Evolutionary conservation across 169 alveolate species (phyloP).

Genomic region (Eimeria praecox): DNA sequence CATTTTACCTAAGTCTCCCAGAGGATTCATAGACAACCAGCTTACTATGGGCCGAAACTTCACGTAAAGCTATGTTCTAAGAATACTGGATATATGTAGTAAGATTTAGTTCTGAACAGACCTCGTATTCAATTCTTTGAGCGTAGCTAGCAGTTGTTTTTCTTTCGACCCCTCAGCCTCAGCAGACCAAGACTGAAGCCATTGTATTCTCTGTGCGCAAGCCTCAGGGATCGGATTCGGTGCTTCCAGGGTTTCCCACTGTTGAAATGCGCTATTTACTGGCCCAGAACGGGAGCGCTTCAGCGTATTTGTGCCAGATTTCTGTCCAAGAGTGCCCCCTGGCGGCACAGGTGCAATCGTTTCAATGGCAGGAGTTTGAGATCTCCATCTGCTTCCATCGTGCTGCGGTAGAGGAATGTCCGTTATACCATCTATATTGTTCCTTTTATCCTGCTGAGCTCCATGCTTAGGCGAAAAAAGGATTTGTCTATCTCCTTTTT

Average conservation of each 20-base stretch:
- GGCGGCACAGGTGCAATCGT: neutral
- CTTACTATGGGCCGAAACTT: neutral
- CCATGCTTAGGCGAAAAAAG: neutral
- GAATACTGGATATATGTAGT: neutral
- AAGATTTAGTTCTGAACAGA: neutral
- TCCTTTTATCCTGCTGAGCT: neutral
- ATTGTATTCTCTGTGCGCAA: conserved; percentile 15
- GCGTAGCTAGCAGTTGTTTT: conserved; percentile 18
- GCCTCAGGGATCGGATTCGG: conserved; percentile 28
- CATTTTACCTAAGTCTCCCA: neutral
- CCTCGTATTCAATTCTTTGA: conserved; percentile 31
- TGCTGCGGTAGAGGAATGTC: neutral
- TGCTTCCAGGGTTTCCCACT: neutral
- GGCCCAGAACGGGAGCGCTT: conserved; percentile 67
- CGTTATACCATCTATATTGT: neutral
- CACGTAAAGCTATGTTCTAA: neutral
- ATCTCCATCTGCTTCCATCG: neutral
- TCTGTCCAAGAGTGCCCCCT: neutral
- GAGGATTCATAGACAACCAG: neutral
- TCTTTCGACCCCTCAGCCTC: conserved; percentile 46
- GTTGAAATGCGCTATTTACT: conserved; percentile 1
- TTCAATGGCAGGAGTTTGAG: neutral
- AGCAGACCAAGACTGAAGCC: conserved; percentile 65
- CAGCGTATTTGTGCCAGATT: neutral
- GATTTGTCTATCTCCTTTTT: neutral